A percentile compares a stretch with the other conserved stretches of the same genome.
Conservation (phyloP, 192 early-diverging fungal species). For the Umbelopsis sp. region DNA sequence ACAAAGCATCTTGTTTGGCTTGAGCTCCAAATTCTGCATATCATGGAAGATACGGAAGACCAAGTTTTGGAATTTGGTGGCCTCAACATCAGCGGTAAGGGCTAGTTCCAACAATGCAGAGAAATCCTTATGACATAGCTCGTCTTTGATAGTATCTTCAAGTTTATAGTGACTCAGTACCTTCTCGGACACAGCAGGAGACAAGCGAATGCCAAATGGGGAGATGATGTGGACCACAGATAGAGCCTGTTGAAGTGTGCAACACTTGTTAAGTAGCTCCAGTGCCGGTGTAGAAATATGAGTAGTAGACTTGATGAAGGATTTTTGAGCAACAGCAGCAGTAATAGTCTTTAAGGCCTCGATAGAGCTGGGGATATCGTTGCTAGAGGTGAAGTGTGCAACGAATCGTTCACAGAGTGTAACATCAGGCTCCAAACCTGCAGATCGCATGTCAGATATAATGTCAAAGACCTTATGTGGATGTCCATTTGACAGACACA, state of each 20-base stretch:
- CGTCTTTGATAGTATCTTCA: not conserved
- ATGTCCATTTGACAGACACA: slow-evolving; percentile 18
- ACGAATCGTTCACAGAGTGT: slow-evolving; percentile 25
- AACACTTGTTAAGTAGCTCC: not conserved
- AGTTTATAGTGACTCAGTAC: slow-evolving; percentile 19
- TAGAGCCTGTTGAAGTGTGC: not conserved
- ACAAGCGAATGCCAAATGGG: slow-evolving; percentile 6
- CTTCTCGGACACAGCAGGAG: not conserved
- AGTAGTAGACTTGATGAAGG: slow-evolving; percentile 5
- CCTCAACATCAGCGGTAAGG: not conserved
- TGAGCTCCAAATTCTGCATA: slow-evolving; percentile 24
- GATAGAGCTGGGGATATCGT: not conserved
- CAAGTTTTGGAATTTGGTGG: slow-evolving; percentile 2
- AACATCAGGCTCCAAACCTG: slow-evolving; percentile 30
- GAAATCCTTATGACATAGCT: not conserved
- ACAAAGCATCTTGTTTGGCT: slow-evolving; percentile 15
- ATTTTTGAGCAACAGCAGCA: slow-evolving; percentile 4
- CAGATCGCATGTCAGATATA: slow-evolving; percentile 22
- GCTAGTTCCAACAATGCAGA: slow-evolving; percentile 26
- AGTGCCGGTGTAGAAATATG: slow-evolving; percentile 7
- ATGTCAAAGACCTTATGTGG: slow-evolving; percentile 13
- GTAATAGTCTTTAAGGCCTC: slow-evolving; percentile 14
- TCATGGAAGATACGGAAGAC: slow-evolving; percentile 29
- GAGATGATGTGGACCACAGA: slow-evolving; percentile 7
- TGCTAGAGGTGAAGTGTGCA: not conserved